Conservation (phyloP, 2,329 filamentous ascomycete species). For the Paramyrothecium roridum region DNA sequence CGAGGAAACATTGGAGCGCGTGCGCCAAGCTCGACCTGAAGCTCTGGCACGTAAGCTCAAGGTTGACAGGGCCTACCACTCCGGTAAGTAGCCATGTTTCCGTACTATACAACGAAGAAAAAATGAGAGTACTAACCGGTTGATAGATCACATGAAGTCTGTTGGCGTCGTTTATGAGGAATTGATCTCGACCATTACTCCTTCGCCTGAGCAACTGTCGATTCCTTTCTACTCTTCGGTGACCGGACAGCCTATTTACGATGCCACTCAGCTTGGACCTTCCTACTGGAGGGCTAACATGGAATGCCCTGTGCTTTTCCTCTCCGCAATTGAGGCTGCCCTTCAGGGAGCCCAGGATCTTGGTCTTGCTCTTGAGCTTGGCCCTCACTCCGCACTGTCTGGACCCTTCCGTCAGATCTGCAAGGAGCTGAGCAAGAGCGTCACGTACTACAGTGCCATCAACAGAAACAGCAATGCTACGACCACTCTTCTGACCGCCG, state of each 20-base stretch:
- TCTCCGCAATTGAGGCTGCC: slow-evolving; percentile 3
- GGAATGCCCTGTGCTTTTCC: slow-evolving; percentile 16
- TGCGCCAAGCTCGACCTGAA: slow-evolving; percentile 1
- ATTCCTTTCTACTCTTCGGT: slow-evolving; percentile 4
- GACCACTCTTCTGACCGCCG: not conserved
- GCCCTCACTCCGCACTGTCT: slow-evolving; percentile 8
- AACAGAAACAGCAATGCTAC: not conserved
- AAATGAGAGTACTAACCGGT: no score
- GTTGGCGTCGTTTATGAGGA: slow-evolving; percentile 9
- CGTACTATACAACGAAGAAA: no score
- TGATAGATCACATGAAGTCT: slow-evolving; percentile 19
- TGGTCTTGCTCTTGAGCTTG: slow-evolving; percentile 11
- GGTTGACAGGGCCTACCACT: slow-evolving; percentile 20
- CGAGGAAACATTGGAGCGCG: slow-evolving; percentile 9
- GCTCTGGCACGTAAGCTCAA: slow-evolving; percentile 12
- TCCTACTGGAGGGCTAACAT: slow-evolving; percentile 23
- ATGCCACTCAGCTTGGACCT: not conserved
- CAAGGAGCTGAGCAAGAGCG: not conserved
- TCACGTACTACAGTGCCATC: not conserved
- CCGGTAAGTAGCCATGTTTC: slow-evolving; percentile 2
- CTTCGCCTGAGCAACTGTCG: not conserved
- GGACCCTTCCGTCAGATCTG: slow-evolving; percentile 9
- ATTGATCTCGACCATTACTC: not conserved
- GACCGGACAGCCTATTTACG: not conserved
- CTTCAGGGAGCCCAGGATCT: not conserved